phyloP scores from a whole-genome alignment of 352 stramenopile genomes.

The Pelagophyceae sp. region DNA sequence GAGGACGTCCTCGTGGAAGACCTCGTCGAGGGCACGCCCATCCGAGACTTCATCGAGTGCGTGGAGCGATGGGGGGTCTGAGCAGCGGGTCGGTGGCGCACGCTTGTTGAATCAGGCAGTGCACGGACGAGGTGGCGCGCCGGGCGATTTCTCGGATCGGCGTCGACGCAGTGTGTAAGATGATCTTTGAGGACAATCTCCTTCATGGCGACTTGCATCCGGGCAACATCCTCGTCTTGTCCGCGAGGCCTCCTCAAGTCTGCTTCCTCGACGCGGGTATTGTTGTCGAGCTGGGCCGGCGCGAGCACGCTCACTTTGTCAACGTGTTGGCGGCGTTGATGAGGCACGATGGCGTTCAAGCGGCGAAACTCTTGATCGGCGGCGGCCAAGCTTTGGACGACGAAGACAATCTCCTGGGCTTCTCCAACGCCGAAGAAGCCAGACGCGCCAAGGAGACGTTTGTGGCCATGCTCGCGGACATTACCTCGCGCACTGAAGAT shows the following conservation, averaged over 20 bases:
- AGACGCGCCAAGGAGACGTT: slow-evolving; percentile 13
- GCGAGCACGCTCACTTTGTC: slow-evolving; percentile 67
- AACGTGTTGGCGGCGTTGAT: slow-evolving; percentile 68
- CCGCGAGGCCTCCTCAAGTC: slow-evolving; percentile 39
- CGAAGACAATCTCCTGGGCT: slow-evolving; percentile 16
- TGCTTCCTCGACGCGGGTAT: slow-evolving; percentile 70
- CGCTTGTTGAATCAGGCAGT: too few relatives aligned
- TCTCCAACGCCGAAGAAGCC: slow-evolving; percentile 8
- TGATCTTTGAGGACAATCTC: slow-evolving; percentile 84
- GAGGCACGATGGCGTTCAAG: slow-evolving; percentile 63
- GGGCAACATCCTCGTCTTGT: slow-evolving; percentile 57
- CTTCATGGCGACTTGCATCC: slow-evolving; percentile 74
- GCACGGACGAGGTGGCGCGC: background rate
- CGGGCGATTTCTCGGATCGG: slow-evolving; percentile 34
- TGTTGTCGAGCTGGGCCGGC: slow-evolving; percentile 59
- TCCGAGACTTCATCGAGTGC: background rate
- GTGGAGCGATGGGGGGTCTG: too few relatives aligned
- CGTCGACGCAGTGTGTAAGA: slow-evolving; percentile 36
- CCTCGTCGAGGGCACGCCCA: background rate
- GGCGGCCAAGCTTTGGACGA: slow-evolving; percentile 19
- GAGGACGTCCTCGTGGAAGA: slow-evolving; percentile 9
- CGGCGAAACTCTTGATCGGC: slow-evolving; percentile 58
- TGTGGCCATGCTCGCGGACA: background rate
- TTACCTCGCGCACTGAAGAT: background rate
- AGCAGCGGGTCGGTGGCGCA: too few relatives aligned